A percentile compares a stretch with the other conserved stretches of the same genome.
These are phyloP conservation scores for Isochrysis galbana DNA, from an alignment of 78 protist genomes.

Conservation along the genomic window DNA sequence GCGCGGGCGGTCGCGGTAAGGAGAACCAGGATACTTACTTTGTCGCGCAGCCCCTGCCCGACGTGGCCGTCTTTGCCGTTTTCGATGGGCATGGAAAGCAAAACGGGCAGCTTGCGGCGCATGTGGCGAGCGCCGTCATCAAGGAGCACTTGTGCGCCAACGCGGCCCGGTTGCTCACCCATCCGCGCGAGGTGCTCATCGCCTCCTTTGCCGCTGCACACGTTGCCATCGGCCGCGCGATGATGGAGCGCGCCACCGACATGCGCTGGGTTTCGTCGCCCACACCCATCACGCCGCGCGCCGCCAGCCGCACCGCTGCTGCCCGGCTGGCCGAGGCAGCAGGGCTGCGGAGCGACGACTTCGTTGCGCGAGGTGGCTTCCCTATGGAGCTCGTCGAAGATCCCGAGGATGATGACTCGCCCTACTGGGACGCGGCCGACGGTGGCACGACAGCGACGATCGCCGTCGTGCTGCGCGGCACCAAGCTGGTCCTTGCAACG, in stretches of 20 bases:
- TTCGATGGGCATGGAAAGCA: not conserved
- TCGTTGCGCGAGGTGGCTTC: too few species aligned
- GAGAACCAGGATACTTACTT: slow-evolving; percentile 2
- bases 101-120: not conserved
- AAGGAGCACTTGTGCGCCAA: not conserved
- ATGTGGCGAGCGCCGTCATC: not conserved
- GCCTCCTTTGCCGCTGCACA: not conserved
- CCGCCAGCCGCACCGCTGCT: too few species aligned
- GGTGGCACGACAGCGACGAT: slow-evolving; percentile 16
- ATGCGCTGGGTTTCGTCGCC: not conserved
- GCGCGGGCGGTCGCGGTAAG: not conserved
- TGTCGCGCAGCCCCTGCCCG: not conserved
- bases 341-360: too few species aligned
- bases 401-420: not conserved
- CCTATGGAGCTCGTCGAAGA: too few species aligned
- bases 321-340: too few species aligned
- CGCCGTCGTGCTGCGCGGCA: not conserved
- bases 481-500: not conserved
- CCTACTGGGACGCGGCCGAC: slow-evolving; percentile 1
- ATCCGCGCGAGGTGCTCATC: not conserved
- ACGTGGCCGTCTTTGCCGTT: not conserved
- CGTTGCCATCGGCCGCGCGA: not conserved
- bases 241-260: not conserved
- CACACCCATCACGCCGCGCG: too few species aligned
- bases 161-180: not conserved